phyloP scores from a whole-genome alignment of 306 rosid genomes.

The Sechiopsis laciniata region DNA sequence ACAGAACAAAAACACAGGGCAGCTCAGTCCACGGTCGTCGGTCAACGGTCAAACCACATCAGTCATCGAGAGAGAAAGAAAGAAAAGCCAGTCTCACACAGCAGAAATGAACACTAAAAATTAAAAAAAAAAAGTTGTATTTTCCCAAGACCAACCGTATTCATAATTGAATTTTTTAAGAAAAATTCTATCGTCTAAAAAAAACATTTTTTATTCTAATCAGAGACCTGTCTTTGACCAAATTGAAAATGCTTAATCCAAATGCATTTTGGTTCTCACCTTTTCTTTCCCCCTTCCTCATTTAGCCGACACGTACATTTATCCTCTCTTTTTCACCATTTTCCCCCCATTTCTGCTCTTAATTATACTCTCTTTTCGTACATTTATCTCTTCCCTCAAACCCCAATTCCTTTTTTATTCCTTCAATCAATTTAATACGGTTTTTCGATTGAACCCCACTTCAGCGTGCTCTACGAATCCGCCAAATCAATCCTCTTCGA shows the following conservation, averaged over 20 bases:
- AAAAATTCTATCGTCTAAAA: not conserved
- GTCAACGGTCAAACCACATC: slow-evolving; percentile 20
- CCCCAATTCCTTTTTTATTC: not conserved
- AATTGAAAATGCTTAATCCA: slow-evolving; percentile 14
- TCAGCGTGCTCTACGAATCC: slow-evolving; percentile 25
- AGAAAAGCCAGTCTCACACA: not conserved
- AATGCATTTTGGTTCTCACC: slow-evolving; percentile 39
- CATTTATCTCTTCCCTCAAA: slow-evolving; percentile 14
- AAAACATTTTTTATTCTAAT: slow-evolving; percentile 18
- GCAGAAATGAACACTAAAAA: not conserved
- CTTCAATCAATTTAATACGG: not conserved
- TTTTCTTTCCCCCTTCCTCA: too few species aligned
- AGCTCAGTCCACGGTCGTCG: slow-evolving; percentile 15
- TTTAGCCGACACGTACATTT: slow-evolving; percentile 34
- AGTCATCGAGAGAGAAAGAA: not conserved
- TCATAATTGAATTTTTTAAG: not conserved
- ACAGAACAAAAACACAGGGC: slow-evolving; percentile 16
- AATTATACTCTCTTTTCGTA: not conserved
- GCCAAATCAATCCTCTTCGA: slow-evolving; percentile 33
- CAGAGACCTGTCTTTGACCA: slow-evolving; percentile 41
- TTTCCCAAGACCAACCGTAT: slow-evolving; percentile 22
- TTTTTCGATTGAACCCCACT: too few species aligned
- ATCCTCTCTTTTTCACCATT: not conserved
- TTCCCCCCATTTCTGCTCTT: not conserved
- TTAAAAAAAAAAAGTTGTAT: slow-evolving; percentile 6